Evolutionary conservation across 148 eudicot species (phyloP).

Genomic region (Camellia japonica): DNA sequence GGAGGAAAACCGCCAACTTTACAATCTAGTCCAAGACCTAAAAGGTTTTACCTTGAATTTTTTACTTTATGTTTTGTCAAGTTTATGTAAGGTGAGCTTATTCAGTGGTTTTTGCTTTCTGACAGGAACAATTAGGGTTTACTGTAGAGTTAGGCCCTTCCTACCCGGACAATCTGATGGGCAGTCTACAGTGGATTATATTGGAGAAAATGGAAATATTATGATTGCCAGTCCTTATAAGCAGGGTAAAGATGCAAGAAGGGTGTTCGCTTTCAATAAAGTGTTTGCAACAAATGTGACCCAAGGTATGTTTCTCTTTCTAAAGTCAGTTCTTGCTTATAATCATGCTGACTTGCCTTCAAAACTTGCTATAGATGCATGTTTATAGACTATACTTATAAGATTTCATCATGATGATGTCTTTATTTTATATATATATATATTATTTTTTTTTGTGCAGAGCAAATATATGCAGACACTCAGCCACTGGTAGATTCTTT

Average conservation of each 20-base stretch:
- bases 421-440: too few relatives aligned
- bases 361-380: neutral
- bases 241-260: conserved; percentile 88
- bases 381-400: neutral
- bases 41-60: conserved; percentile 53
- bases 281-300: conserved; percentile 72
- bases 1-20: conserved; percentile 83
- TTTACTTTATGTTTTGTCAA: neutral
- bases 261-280: conserved; percentile 75
- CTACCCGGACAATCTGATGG: conserved; percentile 49
- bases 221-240: conserved; percentile 83
- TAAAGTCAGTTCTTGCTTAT: neutral
- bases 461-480: conserved; percentile 84
- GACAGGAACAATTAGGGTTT: conserved; percentile 88
- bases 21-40: conserved; percentile 92
- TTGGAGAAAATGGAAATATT: conserved; percentile 90
- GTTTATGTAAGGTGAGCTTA: conserved; percentile 1
- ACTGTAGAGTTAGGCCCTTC: conserved; percentile 90
- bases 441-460: conserved; percentile 43
- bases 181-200: conserved; percentile 76
- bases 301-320: conserved; percentile 54
- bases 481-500: too few relatives aligned
- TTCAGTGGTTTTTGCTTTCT: conserved; percentile 5
- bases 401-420: neutral
- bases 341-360: neutral